Percentiles rank a stretch among this genome's conserved stretches.
Evolutionary conservation across 2,329 filamentous ascomycete species (phyloP).

Genomic region (Ascochyta koolunga): DNA sequence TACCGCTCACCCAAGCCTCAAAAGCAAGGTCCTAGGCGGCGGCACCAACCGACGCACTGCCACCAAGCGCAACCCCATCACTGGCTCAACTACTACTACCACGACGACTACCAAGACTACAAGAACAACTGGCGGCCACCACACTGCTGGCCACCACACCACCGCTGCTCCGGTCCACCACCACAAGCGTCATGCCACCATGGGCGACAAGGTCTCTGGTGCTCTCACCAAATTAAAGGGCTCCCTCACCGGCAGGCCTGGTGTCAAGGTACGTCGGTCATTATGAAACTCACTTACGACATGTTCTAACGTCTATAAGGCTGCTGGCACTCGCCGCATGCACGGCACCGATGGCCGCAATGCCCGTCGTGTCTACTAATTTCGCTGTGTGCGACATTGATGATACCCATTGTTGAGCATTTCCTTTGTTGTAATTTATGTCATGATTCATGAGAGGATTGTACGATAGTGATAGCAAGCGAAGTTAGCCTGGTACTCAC

Average conservation of each 20-base stretch:
- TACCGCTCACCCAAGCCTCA: conserved; percentile 56
- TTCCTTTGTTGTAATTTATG: conserved; percentile 1
- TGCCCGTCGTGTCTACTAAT: conserved; percentile 36
- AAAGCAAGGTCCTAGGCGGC: conserved; percentile 59
- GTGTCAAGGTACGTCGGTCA: conserved; percentile 64
- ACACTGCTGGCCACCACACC: conserved; percentile 25
- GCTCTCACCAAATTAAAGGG: conserved; percentile 77
- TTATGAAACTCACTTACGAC: background rate
- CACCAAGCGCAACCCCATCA: conserved; percentile 45
- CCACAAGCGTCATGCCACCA: conserved; percentile 69
- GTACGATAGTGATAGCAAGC: background rate
- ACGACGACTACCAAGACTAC: conserved; percentile 52
- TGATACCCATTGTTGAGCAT: conserved; percentile 7
- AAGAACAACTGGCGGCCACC: conserved; percentile 49
- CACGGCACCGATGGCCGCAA: conserved; percentile 74
- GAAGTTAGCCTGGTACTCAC: background rate
- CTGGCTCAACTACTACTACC: conserved; percentile 42
- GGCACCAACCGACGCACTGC: conserved; percentile 45
- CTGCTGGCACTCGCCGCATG: conserved; percentile 75
- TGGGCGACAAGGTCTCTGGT: conserved; percentile 80
- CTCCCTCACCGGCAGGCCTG: conserved; percentile 69
- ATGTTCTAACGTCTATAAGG: conserved; percentile 52
- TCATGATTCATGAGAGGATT: background rate
- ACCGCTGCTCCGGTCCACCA: conserved; percentile 54
- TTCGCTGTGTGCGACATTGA: background rate